A percentile compares a stretch with the other conserved stretches of the same genome.
phyloP scores from a whole-genome alignment of 192 early-diverging fungal species.

The Rhizophagus prolifer region DNA sequence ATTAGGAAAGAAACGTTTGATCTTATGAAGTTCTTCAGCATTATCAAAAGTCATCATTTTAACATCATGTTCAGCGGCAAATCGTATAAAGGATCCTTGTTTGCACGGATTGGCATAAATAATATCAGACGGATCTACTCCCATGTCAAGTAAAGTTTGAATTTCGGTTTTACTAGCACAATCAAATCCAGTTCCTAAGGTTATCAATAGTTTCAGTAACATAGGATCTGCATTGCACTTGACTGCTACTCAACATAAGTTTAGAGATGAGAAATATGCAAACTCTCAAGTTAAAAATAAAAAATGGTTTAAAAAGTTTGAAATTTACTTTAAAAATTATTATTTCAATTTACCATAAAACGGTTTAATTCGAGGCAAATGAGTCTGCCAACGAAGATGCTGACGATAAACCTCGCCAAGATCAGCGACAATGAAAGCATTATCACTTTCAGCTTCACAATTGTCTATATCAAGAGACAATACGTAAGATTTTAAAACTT shows the following conservation, averaged over 20 bases:
- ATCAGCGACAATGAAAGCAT: conserved; percentile 95
- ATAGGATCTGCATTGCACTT: conserved; percentile 95
- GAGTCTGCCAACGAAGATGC: conserved; percentile 75
- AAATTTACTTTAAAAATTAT: neutral
- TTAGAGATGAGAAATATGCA: neutral
- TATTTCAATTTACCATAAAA: conserved; percentile 73
- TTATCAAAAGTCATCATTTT: conserved; percentile 99
- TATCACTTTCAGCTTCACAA: conserved; percentile 65
- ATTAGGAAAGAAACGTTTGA: conserved; percentile 75
- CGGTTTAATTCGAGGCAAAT: conserved; percentile 91
- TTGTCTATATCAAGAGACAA: neutral
- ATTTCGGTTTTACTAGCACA: conserved; percentile 97
- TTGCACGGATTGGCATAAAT: conserved; percentile 99
- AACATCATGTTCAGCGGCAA: conserved; percentile 73
- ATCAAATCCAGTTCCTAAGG: conserved; percentile 91
- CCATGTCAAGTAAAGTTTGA: conserved; percentile 70
- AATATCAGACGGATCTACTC: conserved; percentile 72
- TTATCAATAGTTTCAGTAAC: conserved; percentile 78
- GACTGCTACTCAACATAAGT: conserved; percentile 64
- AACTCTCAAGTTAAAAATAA: conserved; percentile 12
- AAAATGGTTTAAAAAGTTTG: conserved; percentile 21
- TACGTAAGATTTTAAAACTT: conserved; percentile 9
- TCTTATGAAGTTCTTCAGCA: conserved; percentile 94
- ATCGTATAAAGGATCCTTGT: conserved; percentile 91
- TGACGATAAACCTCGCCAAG: conserved; percentile 90